Conservation (phyloP, 176 grass and related monocot genomes). For the Bonia amplexicaulis region DNA sequence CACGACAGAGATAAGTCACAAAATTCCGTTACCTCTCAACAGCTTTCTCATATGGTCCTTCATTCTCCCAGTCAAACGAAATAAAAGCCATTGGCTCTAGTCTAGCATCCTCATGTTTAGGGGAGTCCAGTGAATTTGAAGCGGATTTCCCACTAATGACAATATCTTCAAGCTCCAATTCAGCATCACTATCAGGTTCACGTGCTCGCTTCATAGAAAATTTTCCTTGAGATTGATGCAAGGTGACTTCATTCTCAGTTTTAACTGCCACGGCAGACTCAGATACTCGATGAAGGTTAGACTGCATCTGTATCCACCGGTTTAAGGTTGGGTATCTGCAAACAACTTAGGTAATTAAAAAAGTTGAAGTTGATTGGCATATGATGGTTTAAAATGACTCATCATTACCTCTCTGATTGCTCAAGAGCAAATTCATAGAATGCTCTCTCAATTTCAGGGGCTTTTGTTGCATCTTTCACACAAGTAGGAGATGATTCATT, state of each 20-base stretch:
- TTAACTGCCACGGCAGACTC: slow-evolving; percentile 60
- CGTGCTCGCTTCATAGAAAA: slow-evolving; percentile 58
- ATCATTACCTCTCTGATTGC: slow-evolving; percentile 82
- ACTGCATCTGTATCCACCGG: slow-evolving; percentile 99
- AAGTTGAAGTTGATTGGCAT: not conserved
- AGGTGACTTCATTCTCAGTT: slow-evolving; percentile 35
- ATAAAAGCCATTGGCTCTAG: slow-evolving; percentile 61
- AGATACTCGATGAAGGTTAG: slow-evolving; percentile 92
- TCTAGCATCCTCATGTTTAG: slow-evolving; percentile 44
- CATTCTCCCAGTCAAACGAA: slow-evolving; percentile 95
- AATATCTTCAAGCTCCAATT: slow-evolving; percentile 57
- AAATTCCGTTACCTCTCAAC: slow-evolving; percentile 65
- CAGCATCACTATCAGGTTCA: slow-evolving; percentile 76
- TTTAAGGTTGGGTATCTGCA: slow-evolving; percentile 87
- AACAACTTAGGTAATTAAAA: slow-evolving; percentile 33
- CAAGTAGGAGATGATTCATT: slow-evolving; percentile 54
- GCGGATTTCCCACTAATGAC: slow-evolving; percentile 38
- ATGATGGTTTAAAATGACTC: slow-evolving; percentile 19
- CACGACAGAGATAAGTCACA: not conserved
- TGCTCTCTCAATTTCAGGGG: slow-evolving; percentile 66
- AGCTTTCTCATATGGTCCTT: slow-evolving; percentile 86
- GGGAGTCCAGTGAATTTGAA: slow-evolving; percentile 49
- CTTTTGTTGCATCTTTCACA: slow-evolving; percentile 44
- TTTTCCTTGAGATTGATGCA: slow-evolving; percentile 59
- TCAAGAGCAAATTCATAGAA: slow-evolving; percentile 98